Base-by-base conservation (phyloP, 805 yeast genomes). In the Saccharomycopsis sp. region DNA sequence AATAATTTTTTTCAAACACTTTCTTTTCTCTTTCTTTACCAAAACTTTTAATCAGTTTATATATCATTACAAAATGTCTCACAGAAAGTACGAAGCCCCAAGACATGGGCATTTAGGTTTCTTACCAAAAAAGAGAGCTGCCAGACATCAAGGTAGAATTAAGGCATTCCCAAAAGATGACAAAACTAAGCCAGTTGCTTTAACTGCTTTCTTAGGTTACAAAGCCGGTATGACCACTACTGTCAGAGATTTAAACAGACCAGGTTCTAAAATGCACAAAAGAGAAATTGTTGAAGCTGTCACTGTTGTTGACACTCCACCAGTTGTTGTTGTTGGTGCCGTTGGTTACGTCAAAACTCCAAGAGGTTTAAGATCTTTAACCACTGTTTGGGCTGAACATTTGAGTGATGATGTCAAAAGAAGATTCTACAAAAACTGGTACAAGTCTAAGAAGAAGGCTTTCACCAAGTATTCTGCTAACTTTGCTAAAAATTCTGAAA, bases 391-490 rank as follows among this genome's bases (percentile, higher is more conserved):
- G 98, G 98, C 98, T 64, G 97, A 92, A 79, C 98, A 92, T 76
- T 79, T 92, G 66, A 83, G 95, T 63, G 98, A 92, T 68, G 98
- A 92, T 74, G 79, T 92, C 72, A 89, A 81, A 84, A 86, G 98
- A 80, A 86, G 96, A 79, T 92, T 92, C 95, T 92, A 92, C 96
- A 92, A 88, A 86, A 92, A 89, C 95, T 92, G 98, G 98, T 92
- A 85, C 95, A 88, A 88, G 81, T 81, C 96, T 59, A 92, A 92
- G 89, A 92, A 92, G 95, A 88, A 88, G 89, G 98, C 98, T 64
- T 92, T 92, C 94, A 84, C 97, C 84, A 88, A 89, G 76, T 92
- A 92, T 86, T 82, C 97, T 69, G 82, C 92, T 70, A 89, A 92
- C 79, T 89, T 88, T 82, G 83, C 96, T 59, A 75, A 78, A 66